These are phyloP conservation scores for Clavulina sp. DNA, from an alignment of 768 basidiomycete species.

Conservation along the genomic window DNA sequence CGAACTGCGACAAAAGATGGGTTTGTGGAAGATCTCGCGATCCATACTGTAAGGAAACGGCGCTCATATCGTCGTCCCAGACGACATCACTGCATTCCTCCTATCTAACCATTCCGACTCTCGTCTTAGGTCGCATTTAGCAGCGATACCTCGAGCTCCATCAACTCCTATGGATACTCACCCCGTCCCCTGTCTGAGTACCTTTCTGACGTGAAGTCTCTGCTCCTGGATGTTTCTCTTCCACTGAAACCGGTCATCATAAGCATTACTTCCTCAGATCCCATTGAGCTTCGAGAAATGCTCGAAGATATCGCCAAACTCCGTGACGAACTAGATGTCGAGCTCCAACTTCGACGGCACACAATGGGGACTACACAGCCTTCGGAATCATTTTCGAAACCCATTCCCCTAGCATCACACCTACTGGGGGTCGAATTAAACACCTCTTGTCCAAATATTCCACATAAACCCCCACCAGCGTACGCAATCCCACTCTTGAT, in stretches of 20 bases:
- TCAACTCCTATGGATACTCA: slow-evolving; percentile 82
- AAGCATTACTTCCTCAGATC: slow-evolving; percentile 50
- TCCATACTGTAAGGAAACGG: slow-evolving; percentile 34
- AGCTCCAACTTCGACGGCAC: slow-evolving; percentile 3
- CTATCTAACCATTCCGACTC: slow-evolving; percentile 6
- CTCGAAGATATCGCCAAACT: slow-evolving; percentile 41
- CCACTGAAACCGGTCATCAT: slow-evolving; percentile 51
- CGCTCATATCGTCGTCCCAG: slow-evolving; percentile 1
- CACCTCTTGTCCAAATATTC: slow-evolving; percentile 71
- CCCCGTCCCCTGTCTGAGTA: slow-evolving; percentile 55
- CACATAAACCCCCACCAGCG: slow-evolving; percentile 29
- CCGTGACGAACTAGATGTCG: slow-evolving; percentile 21
- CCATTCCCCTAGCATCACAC: too few relatives aligned
- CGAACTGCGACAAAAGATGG: slow-evolving; percentile 58
- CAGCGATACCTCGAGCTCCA: slow-evolving; percentile 25
- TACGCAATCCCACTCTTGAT: slow-evolving; percentile 38
- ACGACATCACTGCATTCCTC: not conserved
- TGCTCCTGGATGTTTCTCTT: slow-evolving; percentile 25
- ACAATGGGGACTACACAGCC: too few relatives aligned
- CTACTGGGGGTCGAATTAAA: slow-evolving; percentile 68
- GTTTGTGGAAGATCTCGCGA: slow-evolving; percentile 40
- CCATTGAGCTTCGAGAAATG: slow-evolving; percentile 35
- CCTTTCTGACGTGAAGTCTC: slow-evolving; percentile 38
- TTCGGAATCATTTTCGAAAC: too few relatives aligned
- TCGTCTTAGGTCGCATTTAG: slow-evolving; percentile 14